A percentile compares a stretch with the other conserved stretches of the same genome.
Evolutionary conservation across 2,329 filamentous ascomycete species (phyloP).

Genomic region (Clonostachys chloroleuca): DNA sequence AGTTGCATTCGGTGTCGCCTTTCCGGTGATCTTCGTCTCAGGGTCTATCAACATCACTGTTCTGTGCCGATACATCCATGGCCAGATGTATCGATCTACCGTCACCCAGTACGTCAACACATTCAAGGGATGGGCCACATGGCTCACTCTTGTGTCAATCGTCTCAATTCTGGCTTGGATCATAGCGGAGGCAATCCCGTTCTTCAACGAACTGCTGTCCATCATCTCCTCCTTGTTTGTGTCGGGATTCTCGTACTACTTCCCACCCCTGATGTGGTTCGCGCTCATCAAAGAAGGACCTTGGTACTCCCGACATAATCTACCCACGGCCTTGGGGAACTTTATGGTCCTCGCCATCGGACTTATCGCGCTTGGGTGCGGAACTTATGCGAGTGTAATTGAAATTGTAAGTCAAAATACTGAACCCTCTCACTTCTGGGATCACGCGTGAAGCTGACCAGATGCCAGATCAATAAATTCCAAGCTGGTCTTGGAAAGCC

Average conservation of each 20-base stretch:
- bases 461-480: too few relatives aligned
- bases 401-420: constrained; percentile 17
- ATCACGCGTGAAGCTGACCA: too few relatives aligned
- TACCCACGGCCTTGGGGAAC: constrained; percentile 15
- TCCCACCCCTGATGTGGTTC: constrained; percentile 37
- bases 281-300: constrained; percentile 26
- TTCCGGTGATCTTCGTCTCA: constrained; percentile 71
- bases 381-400: constrained; percentile 22
- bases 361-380: constrained; percentile 21
- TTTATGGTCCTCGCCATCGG: constrained; percentile 18
- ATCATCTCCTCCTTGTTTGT: constrained; percentile 46
- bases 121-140: constrained; percentile 41
- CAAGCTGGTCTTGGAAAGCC: too few relatives aligned
- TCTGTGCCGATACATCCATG: constrained; percentile 39
- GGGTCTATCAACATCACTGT: constrained; percentile 63
- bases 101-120: constrained; percentile 43
- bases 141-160: constrained; percentile 52
- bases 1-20: constrained; percentile 64
- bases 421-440: too few relatives aligned
- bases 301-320: constrained; percentile 20
- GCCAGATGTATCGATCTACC: constrained; percentile 33
- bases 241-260: constrained; percentile 36
- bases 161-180: constrained; percentile 65
- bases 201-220: constrained; percentile 65
- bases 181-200: constrained; percentile 69